phyloP scores from a whole-genome alignment of 2,329 filamentous ascomycete species.

The Coleophoma crateriformis region DNA sequence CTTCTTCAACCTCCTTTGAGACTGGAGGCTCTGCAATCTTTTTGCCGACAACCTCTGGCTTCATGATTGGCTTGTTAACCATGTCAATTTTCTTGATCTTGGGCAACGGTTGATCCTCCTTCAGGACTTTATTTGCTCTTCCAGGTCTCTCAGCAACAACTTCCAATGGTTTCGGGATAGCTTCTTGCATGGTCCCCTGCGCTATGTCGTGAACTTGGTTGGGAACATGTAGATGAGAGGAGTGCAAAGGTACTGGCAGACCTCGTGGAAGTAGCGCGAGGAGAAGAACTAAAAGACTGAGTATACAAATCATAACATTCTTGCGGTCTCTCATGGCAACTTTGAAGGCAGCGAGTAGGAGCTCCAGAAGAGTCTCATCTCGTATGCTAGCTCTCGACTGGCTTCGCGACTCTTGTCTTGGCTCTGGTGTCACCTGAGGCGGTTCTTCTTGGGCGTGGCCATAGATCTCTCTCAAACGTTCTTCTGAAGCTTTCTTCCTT shows the following conservation, averaged over 20 bases:
- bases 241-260: background rate
- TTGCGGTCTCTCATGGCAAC: slow-evolving; percentile 52
- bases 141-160: background rate
- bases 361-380: slow-evolving; percentile 43
- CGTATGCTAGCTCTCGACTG: slow-evolving; percentile 8
- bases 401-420: background rate
- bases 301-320: slow-evolving; percentile 50
- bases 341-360: slow-evolving; percentile 47
- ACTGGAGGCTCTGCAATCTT: background rate
- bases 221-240: background rate
- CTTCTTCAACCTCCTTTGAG: background rate
- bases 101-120: background rate
- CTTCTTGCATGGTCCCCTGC: background rate
- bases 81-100: background rate
- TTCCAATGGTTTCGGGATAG: background rate
- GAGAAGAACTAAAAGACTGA: slow-evolving; percentile 48
- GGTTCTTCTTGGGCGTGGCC: slow-evolving; percentile 29
- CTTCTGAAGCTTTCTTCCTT: slow-evolving; percentile 26
- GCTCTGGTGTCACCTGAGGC: slow-evolving; percentile 25
- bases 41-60: background rate
- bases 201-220: background rate
- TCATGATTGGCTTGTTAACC: background rate
- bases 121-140: background rate
- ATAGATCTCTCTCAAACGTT: slow-evolving; percentile 49
- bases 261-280: slow-evolving; percentile 32